Percentiles rank a stretch among this genome's conserved stretches.
Conservation (phyloP, 768 basidiomycete genomes). For the Rhodosporidiobolus sp. region DNA sequence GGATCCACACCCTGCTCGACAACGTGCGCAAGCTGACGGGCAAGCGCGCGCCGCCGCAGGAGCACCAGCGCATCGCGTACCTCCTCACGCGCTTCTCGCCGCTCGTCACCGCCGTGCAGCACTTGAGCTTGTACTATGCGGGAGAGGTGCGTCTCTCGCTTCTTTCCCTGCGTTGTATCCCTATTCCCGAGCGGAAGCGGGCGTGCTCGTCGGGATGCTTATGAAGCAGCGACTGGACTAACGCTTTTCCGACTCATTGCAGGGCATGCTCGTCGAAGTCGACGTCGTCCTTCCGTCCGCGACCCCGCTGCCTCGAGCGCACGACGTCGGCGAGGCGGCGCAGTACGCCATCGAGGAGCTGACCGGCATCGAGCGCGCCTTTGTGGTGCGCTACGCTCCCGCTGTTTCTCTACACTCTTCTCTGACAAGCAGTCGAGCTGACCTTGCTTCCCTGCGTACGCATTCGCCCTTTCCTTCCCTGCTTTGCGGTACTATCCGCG, state of each 20-base stretch:
- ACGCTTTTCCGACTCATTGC: no score
- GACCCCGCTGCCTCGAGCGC: constrained; percentile 41
- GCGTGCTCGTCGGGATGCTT: no score
- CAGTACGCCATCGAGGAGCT: constrained; percentile 46
- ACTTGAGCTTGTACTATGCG: constrained; percentile 50
- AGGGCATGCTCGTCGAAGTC: constrained; percentile 41
- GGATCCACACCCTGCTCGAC: constrained; percentile 49
- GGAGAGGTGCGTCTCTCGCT: constrained; percentile 44
- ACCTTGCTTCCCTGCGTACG: not conserved
- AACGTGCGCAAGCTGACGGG: constrained; percentile 50
- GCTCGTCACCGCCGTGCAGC: constrained; percentile 48
- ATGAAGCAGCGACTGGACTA: no score
- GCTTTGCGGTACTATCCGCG: no score
- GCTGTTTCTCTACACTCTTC: not conserved
- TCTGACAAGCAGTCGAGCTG: not conserved
- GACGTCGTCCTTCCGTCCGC: constrained; percentile 37
- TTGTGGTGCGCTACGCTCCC: constrained; percentile 48
- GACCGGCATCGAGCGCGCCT: constrained; percentile 48
- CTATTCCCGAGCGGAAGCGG: no score
- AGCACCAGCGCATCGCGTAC: constrained; percentile 47
- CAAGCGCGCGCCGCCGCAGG: constrained; percentile 31
- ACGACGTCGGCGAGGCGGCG: constrained; percentile 45
- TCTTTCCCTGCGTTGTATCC: no score
- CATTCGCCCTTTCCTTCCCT: no score
- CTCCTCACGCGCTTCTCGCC: constrained; percentile 51